These are phyloP conservation scores for Metarhizium guizhouense DNA, from an alignment of 2,329 filamentous ascomycete genomes.

Conservation along the genomic window DNA sequence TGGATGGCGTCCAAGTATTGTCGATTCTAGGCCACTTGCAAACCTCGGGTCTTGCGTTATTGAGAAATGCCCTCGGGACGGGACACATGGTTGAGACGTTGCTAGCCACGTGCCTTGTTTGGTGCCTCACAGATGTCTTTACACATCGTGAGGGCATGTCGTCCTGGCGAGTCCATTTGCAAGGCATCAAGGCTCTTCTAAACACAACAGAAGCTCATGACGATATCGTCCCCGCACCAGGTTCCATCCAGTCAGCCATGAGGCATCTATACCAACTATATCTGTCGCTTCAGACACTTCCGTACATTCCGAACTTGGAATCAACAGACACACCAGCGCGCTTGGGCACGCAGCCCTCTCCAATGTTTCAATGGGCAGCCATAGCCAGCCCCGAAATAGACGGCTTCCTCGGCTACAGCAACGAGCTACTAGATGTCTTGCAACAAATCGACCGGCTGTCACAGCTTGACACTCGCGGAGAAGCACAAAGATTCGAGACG, in stretches of 20 bases:
- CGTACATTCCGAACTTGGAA: constrained; percentile 11
- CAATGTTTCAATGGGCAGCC: neutral
- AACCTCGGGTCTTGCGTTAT: constrained; percentile 13
- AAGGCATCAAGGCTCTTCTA: constrained; percentile 16
- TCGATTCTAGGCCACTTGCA: constrained; percentile 16
- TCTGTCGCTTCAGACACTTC: constrained; percentile 17
- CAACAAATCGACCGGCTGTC: constrained; percentile 13
- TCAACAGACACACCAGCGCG: neutral
- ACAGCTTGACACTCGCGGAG: neutral
- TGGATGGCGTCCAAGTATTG: constrained; percentile 13
- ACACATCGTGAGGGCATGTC: constrained; percentile 13
- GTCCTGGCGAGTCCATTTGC: constrained; percentile 16
- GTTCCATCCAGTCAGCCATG: constrained; percentile 11
- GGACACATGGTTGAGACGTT: constrained; percentile 15
- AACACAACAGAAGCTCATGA: constrained; percentile 3
- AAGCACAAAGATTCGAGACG: constrained; percentile 4
- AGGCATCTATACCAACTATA: constrained; percentile 19
- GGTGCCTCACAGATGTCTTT: constrained; percentile 20
- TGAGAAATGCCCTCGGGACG: constrained; percentile 12
- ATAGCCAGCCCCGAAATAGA: constrained; percentile 12
- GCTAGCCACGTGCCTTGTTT: constrained; percentile 19
- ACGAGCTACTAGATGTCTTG: constrained; percentile 16
- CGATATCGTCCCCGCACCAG: neutral
- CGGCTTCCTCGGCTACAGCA: constrained; percentile 20
- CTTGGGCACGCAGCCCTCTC: neutral